Evolutionary conservation across 2,329 filamentous ascomycete species (phyloP).

Genomic region (Aspergillus aculeatinus): DNA sequence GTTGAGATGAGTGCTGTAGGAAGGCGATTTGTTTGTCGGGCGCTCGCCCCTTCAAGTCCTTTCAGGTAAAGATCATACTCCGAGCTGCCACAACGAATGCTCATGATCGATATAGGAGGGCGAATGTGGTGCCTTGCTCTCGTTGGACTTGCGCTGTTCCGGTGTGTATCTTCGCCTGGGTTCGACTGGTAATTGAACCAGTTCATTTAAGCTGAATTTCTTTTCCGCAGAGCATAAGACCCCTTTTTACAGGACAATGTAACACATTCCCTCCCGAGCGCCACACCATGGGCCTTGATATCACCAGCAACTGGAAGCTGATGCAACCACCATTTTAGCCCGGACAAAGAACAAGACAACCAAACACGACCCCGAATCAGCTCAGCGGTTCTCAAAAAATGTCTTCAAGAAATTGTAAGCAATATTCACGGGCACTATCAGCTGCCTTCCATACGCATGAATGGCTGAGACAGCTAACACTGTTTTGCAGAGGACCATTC

Average conservation of each 20-base stretch:
- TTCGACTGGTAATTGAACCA: not conserved
- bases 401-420: not conserved
- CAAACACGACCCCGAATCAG: too few species aligned
- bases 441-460: not conserved
- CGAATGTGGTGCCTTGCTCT: not conserved
- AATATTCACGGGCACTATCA: not conserved
- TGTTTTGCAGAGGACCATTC: conserved; percentile 12
- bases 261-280: not conserved
- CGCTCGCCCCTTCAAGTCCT: not conserved
- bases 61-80: not conserved
- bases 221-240: not conserved
- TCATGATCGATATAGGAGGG: not conserved
- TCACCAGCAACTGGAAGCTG: not conserved
- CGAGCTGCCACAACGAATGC: not conserved
- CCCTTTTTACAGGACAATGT: not conserved
- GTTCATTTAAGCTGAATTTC: not conserved
- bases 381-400: not conserved
- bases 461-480: conserved; percentile 4
- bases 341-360: too few species aligned
- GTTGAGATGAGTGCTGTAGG: not conserved
- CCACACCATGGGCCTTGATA: not conserved
- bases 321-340: not conserved
- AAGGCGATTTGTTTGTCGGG: not conserved
- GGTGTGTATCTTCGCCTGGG: not conserved
- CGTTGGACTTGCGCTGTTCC: not conserved